A percentile compares a stretch with the other conserved stretches of the same genome.
These are phyloP conservation scores for Pseudofabraea citricarpa DNA, from an alignment of 2,329 filamentous ascomycete genomes.

Conservation along the genomic window DNA sequence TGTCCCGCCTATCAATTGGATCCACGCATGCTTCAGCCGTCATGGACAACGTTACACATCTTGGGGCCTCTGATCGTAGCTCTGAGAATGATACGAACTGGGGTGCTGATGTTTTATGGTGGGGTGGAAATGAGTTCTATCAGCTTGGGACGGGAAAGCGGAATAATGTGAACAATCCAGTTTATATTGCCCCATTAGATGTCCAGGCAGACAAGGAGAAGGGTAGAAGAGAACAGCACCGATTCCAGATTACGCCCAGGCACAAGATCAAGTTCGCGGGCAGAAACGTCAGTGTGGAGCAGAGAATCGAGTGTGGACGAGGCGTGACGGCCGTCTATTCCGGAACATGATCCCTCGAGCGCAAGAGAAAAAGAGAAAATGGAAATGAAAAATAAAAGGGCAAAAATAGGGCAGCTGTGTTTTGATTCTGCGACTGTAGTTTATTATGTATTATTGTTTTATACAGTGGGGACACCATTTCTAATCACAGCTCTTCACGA, in stretches of 20 bases:
- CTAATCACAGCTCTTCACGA: no score
- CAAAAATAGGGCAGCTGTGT: background rate
- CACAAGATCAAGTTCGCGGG: constrained; percentile 66
- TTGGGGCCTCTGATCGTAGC: constrained; percentile 37
- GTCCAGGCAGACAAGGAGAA: constrained; percentile 55
- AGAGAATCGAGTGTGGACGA: constrained; percentile 82
- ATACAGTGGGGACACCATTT: no score
- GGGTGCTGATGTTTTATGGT: constrained; percentile 86
- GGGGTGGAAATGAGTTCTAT: constrained; percentile 91
- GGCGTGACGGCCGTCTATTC: constrained; percentile 83
- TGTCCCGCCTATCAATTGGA: constrained; percentile 70
- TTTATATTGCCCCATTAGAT: constrained; percentile 76
- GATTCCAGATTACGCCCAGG: constrained; percentile 77
- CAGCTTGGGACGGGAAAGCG: constrained; percentile 90
- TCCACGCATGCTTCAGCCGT: constrained; percentile 76
- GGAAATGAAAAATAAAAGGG: background rate
- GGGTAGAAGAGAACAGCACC: constrained; percentile 61
- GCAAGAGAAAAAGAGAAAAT: no score
- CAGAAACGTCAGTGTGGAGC: constrained; percentile 71
- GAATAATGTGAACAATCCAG: constrained; percentile 71
- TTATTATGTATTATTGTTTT: no score
- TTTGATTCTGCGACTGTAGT: background rate
- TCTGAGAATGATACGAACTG: constrained; percentile 73
- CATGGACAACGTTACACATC: constrained; percentile 73
- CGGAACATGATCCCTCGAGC: constrained; percentile 27